Evolutionary conservation across 306 rosid genomes (phyloP), one percentile per base, ranked within the genome.

Genomic region (Cucurbita moschata): DNA sequence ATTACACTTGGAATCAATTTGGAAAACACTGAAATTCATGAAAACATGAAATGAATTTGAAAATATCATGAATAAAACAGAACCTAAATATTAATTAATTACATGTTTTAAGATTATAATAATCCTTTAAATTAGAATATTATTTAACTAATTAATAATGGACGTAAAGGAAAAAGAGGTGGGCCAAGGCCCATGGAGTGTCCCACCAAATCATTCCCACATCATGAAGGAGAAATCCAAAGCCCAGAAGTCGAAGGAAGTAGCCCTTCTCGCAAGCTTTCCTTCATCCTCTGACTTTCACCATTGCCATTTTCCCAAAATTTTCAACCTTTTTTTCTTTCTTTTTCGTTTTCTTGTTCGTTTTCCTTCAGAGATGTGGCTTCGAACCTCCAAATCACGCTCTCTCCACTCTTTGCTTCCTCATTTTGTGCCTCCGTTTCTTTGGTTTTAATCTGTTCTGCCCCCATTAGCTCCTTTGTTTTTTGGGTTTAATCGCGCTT

Each of bases 161-260:
- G 35, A 42, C 1, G 46, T 42, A 21, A 46, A 1, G 3, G 15
- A 54, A 55, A 46, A 3, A 1, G 50, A 30, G 44, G 88, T 77
- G 76, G 87, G 84, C 83, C 77, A 86, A 73, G 85, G 85, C 90
- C 91, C 93, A 84, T 77, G 16, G 72, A 53, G 39, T 15, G 76
- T 15, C 76, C 95, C 94, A 90, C 96, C 66, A 74, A 90, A 88
- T 86, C 80, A 82, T 73, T 76, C 71, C 13, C 71, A 55, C 82
- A 87, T 89, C 46, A 86, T 86, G 74, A 0, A 64, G 35, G 10
- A 9, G 44, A 53, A 69, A 49, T 19, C 35, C 23, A 85, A 74
- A 74, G 84, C 96, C 96, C 86, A 80, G 40, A 46, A 13, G 18
- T 0, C 30, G 1, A 14, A 26, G 43, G 6, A 37, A 11, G 38